phyloP scores from a whole-genome alignment of 108 stramenopile species.

The Stephanodiscus triporus region DNA sequence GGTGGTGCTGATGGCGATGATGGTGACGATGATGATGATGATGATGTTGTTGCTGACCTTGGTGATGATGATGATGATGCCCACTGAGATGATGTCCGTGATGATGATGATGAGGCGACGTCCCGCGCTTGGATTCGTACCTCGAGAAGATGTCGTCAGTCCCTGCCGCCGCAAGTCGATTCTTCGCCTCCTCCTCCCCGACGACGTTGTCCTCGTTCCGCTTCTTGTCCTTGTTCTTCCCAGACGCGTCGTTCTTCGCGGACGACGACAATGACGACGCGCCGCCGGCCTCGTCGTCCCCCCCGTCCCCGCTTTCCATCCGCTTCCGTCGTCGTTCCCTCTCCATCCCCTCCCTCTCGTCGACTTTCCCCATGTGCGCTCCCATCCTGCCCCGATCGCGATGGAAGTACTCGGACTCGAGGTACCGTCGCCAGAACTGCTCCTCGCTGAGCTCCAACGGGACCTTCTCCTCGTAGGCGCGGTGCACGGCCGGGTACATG shows the following conservation, averaged over 20 bases:
- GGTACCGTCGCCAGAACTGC: conserved; percentile 89
- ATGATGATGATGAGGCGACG: too few relatives aligned
- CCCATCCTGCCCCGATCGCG: conserved; percentile 86
- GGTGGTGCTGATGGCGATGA: conserved; percentile 11
- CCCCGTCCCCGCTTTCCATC: neutral
- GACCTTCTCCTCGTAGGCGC: conserved; percentile 92
- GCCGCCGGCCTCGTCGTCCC: neutral
- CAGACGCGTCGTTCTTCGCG: too few relatives aligned
- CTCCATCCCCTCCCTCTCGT: conserved; percentile 35
- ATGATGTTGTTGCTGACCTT: too few relatives aligned
- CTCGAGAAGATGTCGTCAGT: conserved; percentile 85
- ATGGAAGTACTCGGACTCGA: conserved; percentile 89
- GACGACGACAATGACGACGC: too few relatives aligned
- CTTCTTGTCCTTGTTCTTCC: conserved; percentile 4
- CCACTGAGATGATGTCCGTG: conserved; percentile 9
- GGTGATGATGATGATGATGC: conserved; percentile 1
- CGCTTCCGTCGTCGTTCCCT: conserved; percentile 11
- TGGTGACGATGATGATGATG: conserved; percentile 27
- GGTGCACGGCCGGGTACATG: conserved; percentile 89
- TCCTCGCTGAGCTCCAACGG: conserved; percentile 86
- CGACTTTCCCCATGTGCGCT: conserved; percentile 37
- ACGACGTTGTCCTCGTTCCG: conserved; percentile 18
- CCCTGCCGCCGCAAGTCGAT: conserved; percentile 79
- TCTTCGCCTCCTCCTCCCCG: conserved; percentile 44
- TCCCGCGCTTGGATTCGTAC: conserved; percentile 59